Conservation (phyloP, 495 filamentous ascomycete species). For the Neurospora africana region DNA sequence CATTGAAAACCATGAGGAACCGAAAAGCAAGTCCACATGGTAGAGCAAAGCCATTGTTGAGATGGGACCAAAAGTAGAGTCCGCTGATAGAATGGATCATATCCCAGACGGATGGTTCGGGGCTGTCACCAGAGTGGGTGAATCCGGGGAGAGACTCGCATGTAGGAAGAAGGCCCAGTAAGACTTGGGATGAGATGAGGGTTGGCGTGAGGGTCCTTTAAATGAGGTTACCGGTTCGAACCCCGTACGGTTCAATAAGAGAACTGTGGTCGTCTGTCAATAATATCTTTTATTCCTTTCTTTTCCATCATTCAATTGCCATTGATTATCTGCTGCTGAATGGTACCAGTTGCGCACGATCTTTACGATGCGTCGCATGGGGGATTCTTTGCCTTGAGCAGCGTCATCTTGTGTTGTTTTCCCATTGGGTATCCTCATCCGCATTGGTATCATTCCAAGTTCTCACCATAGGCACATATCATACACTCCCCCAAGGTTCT, state of each 20-base stretch:
- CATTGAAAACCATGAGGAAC: neutral
- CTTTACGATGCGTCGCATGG: neutral
- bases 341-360: neutral
- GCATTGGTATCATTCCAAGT: neutral
- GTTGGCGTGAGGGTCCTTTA: neutral
- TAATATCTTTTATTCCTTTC: neutral
- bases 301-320: neutral
- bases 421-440: neutral
- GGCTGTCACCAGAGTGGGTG: neutral
- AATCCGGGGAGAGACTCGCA: neutral
- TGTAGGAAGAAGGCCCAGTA: neutral
- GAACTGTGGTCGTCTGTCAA: neutral
- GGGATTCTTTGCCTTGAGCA: neutral
- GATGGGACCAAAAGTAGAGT: neutral
- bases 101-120: neutral
- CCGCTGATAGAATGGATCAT: neutral
- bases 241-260: neutral
- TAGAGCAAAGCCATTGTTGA: neutral
- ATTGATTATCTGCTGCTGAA: neutral
- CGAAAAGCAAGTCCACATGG: neutral
- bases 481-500: neutral
- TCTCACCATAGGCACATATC: neutral
- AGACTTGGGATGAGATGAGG: neutral
- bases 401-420: neutral
- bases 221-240: neutral